These are phyloP conservation scores for Clarireedia monteithiana DNA, from an alignment of 2,329 filamentous ascomycete genomes.

Conservation along the genomic window DNA sequence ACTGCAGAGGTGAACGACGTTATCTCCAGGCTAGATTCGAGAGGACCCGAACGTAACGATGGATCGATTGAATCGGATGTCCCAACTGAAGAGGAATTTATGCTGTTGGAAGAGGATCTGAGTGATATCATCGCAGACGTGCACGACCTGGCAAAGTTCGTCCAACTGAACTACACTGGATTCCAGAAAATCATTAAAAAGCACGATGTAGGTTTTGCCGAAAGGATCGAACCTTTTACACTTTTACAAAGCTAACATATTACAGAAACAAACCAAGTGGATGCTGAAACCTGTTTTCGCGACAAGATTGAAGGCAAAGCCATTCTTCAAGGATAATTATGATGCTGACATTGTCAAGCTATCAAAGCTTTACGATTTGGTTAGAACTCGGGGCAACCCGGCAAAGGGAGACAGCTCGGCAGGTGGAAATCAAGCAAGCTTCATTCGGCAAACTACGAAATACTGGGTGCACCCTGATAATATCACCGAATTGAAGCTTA, in stretches of 20 bases:
- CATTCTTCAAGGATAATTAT: constrained; percentile 99
- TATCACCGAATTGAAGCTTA: constrained; percentile 94
- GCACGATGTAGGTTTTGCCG: constrained; percentile 66
- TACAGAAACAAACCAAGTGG: constrained; percentile 87
- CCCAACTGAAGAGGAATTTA: constrained; percentile 85
- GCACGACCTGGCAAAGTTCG: constrained; percentile 95
- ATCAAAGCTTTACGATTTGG: constrained; percentile 89
- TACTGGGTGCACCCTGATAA: constrained; percentile 99
- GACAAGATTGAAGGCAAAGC: constrained; percentile 85
- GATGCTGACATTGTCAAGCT: constrained; percentile 92
- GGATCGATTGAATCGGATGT: constrained; percentile 33
- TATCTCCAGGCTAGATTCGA: constrained; percentile 63
- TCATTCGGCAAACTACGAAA: constrained; percentile 94
- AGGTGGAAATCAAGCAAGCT: constrained; percentile 88
- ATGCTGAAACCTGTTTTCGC: constrained; percentile 94
- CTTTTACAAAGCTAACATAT: constrained; percentile 10
- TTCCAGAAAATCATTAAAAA: constrained; percentile 99
- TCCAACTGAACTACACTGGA: constrained; percentile 95
- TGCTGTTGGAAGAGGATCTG: constrained; percentile 86
- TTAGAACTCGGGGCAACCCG: constrained; percentile 86
- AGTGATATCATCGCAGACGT: constrained; percentile 98
- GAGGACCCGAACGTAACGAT: constrained; percentile 37
- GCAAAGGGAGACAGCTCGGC: constrained; percentile 87
- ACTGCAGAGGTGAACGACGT: constrained; percentile 89
- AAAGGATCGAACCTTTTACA: neutral